A percentile compares a stretch with the other conserved stretches of the same genome.
phyloP scores from a whole-genome alignment of 768 basidiomycete genomes.

The Clavulina sp. region DNA sequence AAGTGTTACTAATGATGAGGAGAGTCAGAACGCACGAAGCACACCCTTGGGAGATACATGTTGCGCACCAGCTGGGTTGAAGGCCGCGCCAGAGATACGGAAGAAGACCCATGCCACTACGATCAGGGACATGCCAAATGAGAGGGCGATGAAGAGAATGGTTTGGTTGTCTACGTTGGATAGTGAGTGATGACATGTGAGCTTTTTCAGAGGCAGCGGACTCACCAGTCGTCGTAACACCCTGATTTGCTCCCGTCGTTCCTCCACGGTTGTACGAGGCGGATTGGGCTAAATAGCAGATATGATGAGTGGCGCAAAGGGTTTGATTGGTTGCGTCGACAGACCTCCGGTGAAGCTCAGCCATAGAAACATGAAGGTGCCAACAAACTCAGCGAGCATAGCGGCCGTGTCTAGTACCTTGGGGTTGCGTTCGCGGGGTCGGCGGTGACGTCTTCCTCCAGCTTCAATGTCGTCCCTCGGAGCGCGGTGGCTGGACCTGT shows the following conservation, averaged over 20 bases:
- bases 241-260: too few relatives aligned
- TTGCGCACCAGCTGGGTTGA: slow-evolving; percentile 3
- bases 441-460: too few relatives aligned
- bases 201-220: too few relatives aligned
- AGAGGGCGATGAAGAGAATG: slow-evolving; percentile 37
- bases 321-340: neutral
- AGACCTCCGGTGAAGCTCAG: neutral
- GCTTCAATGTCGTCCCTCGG: too few relatives aligned
- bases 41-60: neutral
- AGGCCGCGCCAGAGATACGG: slow-evolving; percentile 15
- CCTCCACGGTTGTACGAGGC: too few relatives aligned
- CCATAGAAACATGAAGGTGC: slow-evolving; percentile 1
- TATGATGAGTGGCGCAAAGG: too few relatives aligned
- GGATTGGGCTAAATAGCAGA: too few relatives aligned
- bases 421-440: too few relatives aligned
- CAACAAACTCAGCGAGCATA: neutral
- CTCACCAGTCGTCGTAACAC: too few relatives aligned
- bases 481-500: too few relatives aligned
- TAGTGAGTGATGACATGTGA: too few relatives aligned
- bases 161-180: neutral
- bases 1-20: slow-evolving; percentile 25
- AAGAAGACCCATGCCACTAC: slow-evolving; percentile 53
- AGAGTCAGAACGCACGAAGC: neutral
- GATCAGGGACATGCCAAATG: slow-evolving; percentile 44
- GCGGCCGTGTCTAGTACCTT: neutral